Evolutionary conservation across 805 yeast genomes (phyloP), one percentile per base, ranked within the genome.

Genomic region (Tetrapisispora iriomotensis): DNA sequence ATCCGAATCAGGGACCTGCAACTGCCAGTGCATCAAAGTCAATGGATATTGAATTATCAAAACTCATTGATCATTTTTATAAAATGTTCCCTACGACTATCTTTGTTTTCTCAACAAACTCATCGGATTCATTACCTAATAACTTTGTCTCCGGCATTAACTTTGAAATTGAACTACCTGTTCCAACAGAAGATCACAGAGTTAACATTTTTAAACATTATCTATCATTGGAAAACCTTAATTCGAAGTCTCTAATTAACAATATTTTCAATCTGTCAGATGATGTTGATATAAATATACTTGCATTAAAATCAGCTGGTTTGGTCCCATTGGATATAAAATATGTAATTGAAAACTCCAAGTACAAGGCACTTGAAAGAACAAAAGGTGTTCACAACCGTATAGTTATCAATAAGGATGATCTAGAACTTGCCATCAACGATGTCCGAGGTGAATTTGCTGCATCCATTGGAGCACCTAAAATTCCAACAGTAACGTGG

Each of bases 381-480:
- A 43, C 45, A 19, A 12, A 52, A 42, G 3, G 39, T 31, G 5
- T 46, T 41, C 0, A 34, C 37, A n/a, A 47, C 53, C 7, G 42
- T 50, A 19, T 48, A 60, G 6, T 56, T 56, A 8, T 63, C 67
- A 13, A 44, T 14, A 4, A 46, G 78, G 80, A 3, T 86, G 90
- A 2, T 40, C 57, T 8, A 53, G 81, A 8, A 66, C 65, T 19
- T 1, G 45, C 54, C 0, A 84, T 87, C 38, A 75, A 78, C 40
- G 79, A 73, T 41, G 96, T 96, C 0, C 69, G 97, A 53, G 78
- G 75, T 51, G 87, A 84, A 56, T 88, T 82, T 60, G 82, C 95
- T 50, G 96, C 86, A 47, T 82, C 96, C 0, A 88, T 92, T 42
- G 97, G 97, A 7, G 97, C 97, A 0, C 98, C 98, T 13, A 70